Evolutionary conservation across 2,329 filamentous ascomycete genomes (phyloP).

Genomic region (Zymoseptoria passerinii): DNA sequence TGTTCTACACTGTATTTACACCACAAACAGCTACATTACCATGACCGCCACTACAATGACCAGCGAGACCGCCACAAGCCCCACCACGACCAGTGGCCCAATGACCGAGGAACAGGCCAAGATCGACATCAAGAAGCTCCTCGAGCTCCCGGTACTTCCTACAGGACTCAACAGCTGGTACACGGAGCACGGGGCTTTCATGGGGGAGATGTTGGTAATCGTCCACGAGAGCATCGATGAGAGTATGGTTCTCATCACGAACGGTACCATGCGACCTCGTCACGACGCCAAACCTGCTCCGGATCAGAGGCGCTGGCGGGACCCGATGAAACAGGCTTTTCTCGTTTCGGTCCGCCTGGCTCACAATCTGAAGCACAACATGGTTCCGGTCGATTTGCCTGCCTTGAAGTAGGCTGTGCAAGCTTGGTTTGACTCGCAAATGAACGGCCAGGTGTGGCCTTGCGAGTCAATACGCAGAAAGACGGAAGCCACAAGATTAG

Average conservation of each 20-base stretch:
- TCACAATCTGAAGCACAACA: not conserved
- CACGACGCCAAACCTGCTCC: not conserved
- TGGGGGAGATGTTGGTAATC: not conserved
- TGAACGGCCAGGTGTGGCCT: too few species aligned
- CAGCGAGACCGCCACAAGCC: not conserved
- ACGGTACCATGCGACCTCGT: not conserved
- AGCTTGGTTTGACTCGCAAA: too few species aligned
- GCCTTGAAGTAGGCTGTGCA: too few species aligned
- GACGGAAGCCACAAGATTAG: too few species aligned
- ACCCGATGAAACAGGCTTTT: not conserved
- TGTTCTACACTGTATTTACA: too few species aligned
- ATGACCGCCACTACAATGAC: not conserved
- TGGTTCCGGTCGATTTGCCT: not conserved
- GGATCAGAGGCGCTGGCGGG: not conserved
- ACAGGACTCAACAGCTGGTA: not conserved
- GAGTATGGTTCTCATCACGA: not conserved
- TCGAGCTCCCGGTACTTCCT: not conserved
- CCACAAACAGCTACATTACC: too few species aligned
- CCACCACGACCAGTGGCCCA: not conserved
- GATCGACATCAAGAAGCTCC: not conserved
- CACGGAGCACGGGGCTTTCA: not conserved
- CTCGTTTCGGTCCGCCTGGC: not conserved
- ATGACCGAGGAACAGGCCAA: not conserved
- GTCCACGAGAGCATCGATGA: not conserved
- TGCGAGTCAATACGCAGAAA: too few species aligned